Evolutionary conservation across 2,329 filamentous ascomycete genomes (phyloP), one percentile per base, ranked within the genome.

Genomic region (Colletotrichum musicola): DNA sequence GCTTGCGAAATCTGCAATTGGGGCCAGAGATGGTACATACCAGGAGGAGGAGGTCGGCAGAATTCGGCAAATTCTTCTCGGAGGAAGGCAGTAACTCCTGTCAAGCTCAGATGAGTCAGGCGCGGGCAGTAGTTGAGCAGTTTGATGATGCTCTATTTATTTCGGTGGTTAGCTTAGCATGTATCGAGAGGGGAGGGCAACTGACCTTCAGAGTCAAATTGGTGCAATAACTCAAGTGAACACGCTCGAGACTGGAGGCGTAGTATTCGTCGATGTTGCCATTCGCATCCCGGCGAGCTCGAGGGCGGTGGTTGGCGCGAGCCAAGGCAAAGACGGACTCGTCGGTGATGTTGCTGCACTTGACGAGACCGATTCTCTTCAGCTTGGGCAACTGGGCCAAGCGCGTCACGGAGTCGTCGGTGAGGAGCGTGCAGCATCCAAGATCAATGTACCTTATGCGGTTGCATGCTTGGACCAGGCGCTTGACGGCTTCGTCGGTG

Each of bases 391-490:
- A 86, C 14, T 89, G 89, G 5, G 96, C 95, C 44, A 99, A 85
- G 71, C 93, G 91, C 71, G 88, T 92, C 16, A 99, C 92, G 22
- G 95, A 98, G 12, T 87, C 86, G 74, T 99, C 96, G 0, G 96
- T 98, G 69, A 99, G 84, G 73, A 93, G 91, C 14, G 88, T 89
- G 80, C 96, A 99, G 82, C 96, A 98, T n/a, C 96, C 96, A 50
- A 99, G 84, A 77, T 99, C 96, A 72, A 99, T 99, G 78, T 99
- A 99, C 63, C 96, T 89, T 73, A 99, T 98, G 25, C 96, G 90
- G 75, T 95, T 98, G 84, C 96, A 99, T 61, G 85, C 85, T 73
- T 92, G 90, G 46, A 98, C 94, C 38, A 99, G 85, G 63, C 90
- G 90, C 74, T 93, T 92, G 18, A 99, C 94, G 1, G 94, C 95